A percentile compares a stretch with the other conserved stretches of the same genome.
phyloP scores from a whole-genome alignment of 2,329 filamentous ascomycete genomes.

The Colletotrichum sojae region DNA sequence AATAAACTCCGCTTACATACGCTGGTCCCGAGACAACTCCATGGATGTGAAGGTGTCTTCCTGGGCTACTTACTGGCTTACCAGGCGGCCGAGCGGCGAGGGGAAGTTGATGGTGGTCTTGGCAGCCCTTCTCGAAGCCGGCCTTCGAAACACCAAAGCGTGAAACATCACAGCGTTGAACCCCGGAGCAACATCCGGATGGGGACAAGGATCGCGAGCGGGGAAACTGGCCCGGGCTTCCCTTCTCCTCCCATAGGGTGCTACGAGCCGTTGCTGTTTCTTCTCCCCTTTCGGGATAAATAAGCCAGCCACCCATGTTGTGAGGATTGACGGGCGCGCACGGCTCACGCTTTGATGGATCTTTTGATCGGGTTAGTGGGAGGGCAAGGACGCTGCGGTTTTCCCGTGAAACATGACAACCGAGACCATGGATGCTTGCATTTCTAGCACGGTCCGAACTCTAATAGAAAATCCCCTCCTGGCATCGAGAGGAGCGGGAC shows the following conservation, averaged over 20 bases:
- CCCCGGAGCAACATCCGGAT: slow-evolving; percentile 25
- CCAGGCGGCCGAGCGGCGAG: too few species aligned
- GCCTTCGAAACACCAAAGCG: slow-evolving; percentile 28
- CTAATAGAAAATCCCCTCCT: not conserved
- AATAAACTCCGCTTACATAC: not conserved
- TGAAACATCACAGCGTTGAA: slow-evolving; percentile 37
- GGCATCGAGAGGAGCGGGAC: not conserved
- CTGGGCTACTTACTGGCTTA: not conserved
- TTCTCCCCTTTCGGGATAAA: too few species aligned
- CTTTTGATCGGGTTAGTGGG: not conserved
- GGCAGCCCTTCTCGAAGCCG: slow-evolving; percentile 34
- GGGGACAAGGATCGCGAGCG: slow-evolving; percentile 28
- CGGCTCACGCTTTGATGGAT: not conserved
- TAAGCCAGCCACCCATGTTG: not conserved
- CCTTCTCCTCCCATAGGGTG: not conserved
- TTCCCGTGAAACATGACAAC: slow-evolving; percentile 33
- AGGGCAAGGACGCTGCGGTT: not conserved
- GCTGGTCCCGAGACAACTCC: not conserved
- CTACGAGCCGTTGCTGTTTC: too few species aligned
- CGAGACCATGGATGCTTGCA: slow-evolving; percentile 16
- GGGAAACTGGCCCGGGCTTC: slow-evolving; percentile 15
- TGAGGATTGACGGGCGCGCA: slow-evolving; percentile 5
- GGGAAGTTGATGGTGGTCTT: not conserved
- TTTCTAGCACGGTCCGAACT: slow-evolving; percentile 20
- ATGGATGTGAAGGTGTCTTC: not conserved